Evolutionary conservation across 176 grass and related monocot genomes (phyloP).

Genomic region (Bothriochloa decipiens): DNA sequence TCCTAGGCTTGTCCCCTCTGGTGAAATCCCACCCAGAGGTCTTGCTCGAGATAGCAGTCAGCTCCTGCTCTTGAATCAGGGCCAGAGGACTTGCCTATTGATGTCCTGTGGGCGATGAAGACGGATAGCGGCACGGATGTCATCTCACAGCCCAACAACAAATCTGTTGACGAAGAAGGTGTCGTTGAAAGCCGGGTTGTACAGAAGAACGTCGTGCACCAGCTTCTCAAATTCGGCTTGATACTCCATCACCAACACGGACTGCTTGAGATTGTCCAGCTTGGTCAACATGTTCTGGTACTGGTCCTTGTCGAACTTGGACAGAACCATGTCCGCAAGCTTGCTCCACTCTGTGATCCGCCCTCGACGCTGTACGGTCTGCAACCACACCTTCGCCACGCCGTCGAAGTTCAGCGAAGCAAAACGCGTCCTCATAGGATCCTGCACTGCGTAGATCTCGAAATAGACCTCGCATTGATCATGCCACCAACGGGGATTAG

Average conservation of each 20-base stretch:
- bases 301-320: background rate
- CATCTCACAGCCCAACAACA: rapidly evolving
- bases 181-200: background rate
- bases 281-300: rapidly evolving
- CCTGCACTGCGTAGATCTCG: rapidly evolving
- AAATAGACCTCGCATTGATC: background rate
- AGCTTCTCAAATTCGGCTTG: background rate
- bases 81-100: rapidly evolving
- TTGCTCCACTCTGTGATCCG: rapidly evolving
- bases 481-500: too few species aligned
- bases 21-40: too few species aligned
- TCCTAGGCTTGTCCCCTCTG: too few species aligned
- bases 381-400: rapidly evolving
- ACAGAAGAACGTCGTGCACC: rapidly evolving
- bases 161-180: rapidly evolving
- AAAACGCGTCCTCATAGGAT: rapidly evolving
- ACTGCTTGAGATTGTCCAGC: background rate
- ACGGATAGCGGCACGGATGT: rapidly evolving
- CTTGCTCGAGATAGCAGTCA: rapidly evolving
- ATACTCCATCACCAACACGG: rapidly evolving
- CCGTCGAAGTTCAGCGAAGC: background rate
- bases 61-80: rapidly evolving
- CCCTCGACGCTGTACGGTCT: rapidly evolving
- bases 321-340: rapidly evolving
- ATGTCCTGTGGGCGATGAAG: rapidly evolving